Evolutionary conservation across 176 grass and related monocot species (phyloP).

Genomic region (Ensete glaucum): DNA sequence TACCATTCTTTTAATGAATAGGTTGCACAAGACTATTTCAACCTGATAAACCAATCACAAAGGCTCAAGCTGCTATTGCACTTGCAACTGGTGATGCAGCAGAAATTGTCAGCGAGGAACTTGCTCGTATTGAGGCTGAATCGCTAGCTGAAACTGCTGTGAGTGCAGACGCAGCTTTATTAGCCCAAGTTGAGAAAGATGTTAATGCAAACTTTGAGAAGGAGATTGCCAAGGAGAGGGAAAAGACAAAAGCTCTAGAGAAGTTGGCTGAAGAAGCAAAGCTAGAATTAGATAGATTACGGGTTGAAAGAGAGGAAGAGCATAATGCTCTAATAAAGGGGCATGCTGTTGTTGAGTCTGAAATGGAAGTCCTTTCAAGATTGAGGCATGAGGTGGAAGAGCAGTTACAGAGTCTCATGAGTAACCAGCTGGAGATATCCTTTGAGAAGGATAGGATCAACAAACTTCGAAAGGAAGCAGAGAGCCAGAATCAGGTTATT

Average conservation of each 20-base stretch:
- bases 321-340: conserved; percentile 52
- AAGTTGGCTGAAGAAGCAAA: conserved; percentile 65
- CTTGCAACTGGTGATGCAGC: conserved; percentile 72
- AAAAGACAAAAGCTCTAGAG: conserved; percentile 67
- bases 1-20: conserved; percentile 13
- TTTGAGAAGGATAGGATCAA: conserved; percentile 70
- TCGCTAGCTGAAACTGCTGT: conserved; percentile 86
- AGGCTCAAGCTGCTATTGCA: conserved; percentile 79
- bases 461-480: conserved; percentile 67
- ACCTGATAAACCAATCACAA: conserved; percentile 77
- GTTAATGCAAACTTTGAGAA: conserved; percentile 65
- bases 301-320: conserved; percentile 68
- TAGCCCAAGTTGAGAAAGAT: conserved; percentile 83
- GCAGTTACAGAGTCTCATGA: conserved; percentile 73
- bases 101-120: conserved; percentile 63
- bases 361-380: conserved; percentile 83
- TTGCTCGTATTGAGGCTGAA: conserved; percentile 85
- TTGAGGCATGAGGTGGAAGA: conserved; percentile 77
- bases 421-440: conserved; percentile 74
- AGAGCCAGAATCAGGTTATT: conserved; percentile 56
- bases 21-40: conserved; percentile 94
- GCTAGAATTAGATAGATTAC: conserved; percentile 53
- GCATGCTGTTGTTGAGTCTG: conserved; percentile 72
- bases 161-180: conserved; percentile 62
- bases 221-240: conserved; percentile 59